Percentiles rank a stretch among this genome's conserved stretches.
These are phyloP conservation scores for Pelargonium cotyledonis DNA, from an alignment of 441 rosid species.

Conservation along the genomic window DNA sequence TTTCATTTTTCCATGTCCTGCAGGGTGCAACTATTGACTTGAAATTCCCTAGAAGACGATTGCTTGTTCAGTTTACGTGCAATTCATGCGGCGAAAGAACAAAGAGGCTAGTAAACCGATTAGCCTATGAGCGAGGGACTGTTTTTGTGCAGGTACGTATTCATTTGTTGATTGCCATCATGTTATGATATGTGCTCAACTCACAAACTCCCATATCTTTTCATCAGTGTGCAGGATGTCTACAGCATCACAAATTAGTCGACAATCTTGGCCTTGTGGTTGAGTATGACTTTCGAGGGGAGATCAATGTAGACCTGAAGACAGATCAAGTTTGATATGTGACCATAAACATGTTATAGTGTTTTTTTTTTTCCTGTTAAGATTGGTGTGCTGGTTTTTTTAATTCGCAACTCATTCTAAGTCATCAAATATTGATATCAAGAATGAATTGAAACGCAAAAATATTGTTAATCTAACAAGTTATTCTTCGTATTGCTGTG, in stretches of 20 bases:
- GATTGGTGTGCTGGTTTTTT: background rate
- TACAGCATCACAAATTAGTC: constrained; percentile 69
- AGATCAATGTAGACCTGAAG: constrained; percentile 33
- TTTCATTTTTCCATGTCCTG: constrained; percentile 6
- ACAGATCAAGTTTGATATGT: constrained; percentile 39
- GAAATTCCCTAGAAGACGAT: constrained; percentile 75
- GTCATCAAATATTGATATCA: background rate
- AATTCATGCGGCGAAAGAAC: constrained; percentile 77
- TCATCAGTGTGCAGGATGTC: constrained; percentile 86
- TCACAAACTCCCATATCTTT: constrained; percentile 19
- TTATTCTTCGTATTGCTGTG: background rate
- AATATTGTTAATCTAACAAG: background rate
- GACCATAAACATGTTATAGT: constrained; percentile 11
- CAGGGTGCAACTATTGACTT: constrained; percentile 49
- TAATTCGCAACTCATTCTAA: background rate
- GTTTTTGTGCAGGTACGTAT: constrained; percentile 64
- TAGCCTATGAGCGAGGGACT: constrained; percentile 79
- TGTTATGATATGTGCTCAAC: constrained; percentile 12
- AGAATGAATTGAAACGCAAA: constrained; percentile 1
- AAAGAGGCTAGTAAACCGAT: constrained; percentile 64
- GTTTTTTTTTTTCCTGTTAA: constrained; percentile 6
- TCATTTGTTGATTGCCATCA: background rate
- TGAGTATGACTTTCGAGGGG: constrained; percentile 66
- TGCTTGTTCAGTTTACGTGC: constrained; percentile 69
- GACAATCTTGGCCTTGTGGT: constrained; percentile 83